These are phyloP conservation scores for Excoecaria cochinchinensis DNA, from an alignment of 345 rosid species.

Conservation along the genomic window DNA sequence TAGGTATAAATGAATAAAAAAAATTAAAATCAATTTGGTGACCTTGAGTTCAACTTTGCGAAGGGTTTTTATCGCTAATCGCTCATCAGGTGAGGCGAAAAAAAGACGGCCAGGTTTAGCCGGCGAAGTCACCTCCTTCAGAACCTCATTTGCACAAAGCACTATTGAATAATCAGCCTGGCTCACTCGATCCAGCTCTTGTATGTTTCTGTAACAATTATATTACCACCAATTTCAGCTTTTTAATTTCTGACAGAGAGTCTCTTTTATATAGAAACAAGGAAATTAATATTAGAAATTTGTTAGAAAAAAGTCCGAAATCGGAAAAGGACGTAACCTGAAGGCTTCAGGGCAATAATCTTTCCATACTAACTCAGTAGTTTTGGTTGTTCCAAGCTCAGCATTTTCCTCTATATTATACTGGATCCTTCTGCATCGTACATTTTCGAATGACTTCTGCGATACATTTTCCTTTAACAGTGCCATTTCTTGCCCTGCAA, in stretches of 20 bases:
- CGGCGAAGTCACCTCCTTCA: slow-evolving; percentile 9
- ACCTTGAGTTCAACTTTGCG: slow-evolving; percentile 49
- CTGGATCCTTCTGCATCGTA: slow-evolving; percentile 31
- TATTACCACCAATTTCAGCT: too few species aligned
- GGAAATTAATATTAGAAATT: too few species aligned
- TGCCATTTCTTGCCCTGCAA: slow-evolving; percentile 12
- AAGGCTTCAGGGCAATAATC: slow-evolving; percentile 58
- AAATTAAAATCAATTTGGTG: background rate
- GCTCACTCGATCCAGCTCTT: background rate
- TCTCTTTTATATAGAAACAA: too few species aligned
- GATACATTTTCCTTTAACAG: slow-evolving; percentile 31
- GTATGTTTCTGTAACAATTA: background rate
- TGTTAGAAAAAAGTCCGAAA: background rate
- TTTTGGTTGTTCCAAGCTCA: slow-evolving; percentile 31
- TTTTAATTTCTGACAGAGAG: too few species aligned
- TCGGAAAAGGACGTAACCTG: slow-evolving; percentile 33
- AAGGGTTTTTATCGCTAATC: slow-evolving; percentile 43
- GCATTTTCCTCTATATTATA: slow-evolving; percentile 28
- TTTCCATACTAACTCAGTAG: slow-evolving; percentile 47
- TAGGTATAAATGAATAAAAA: too few species aligned
- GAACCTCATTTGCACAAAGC: background rate
- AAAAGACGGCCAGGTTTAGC: slow-evolving; percentile 42
- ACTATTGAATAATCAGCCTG: background rate
- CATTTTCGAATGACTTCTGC: slow-evolving; percentile 29
- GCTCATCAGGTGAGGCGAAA: slow-evolving; percentile 39